Evolutionary conservation across 1,284 basidiomycete species (phyloP), one percentile per base, ranked within the genome.

Genomic region (Cystobasidium sp.): DNA sequence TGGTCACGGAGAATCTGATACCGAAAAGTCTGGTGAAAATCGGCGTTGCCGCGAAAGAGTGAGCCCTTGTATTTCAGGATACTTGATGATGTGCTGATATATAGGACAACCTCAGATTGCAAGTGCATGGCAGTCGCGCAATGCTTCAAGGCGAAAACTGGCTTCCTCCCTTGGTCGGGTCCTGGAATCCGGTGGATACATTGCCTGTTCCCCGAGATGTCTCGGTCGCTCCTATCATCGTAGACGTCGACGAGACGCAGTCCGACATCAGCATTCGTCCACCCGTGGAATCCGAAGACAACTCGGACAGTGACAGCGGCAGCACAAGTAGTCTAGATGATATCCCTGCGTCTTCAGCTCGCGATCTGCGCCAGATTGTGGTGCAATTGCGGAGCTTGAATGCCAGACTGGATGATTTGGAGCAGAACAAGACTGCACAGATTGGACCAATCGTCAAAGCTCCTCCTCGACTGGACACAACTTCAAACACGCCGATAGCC

Each of bases 11-110:
- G 37, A 78, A 68, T 4, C 69, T 79, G 62, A 63, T 80, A 1
- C 79, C 79, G 9, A 80, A 79, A 41, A 73, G 75, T 24, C 72
- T 80, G 9, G 58, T 75, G 65, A 78, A 79, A 51, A 74, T 80
- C 37, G 78, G 78, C 39, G 58, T 66, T 3, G 72, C 76, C 0
- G 78, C 68, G 16, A 58, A 52, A 65, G 51, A 43, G 55, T 61
- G 39, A 74, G 61, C 43, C 1, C 18, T 63, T 41, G 18, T 53
- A 8, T 22, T 22, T 0, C 39, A 41, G 7, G 47, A 37, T 51
- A 20, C 51, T 22, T 31, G 49, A 31, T 16, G 20, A 18, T 31
- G 10, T 12, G 24, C 16, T 37, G n/a, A 47, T 22, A 31, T 31
- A 65, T 49, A 18, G 10, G 47, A 8, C 20, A 24, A 4, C 49